phyloP scores from a whole-genome alignment of 768 basidiomycete species.

The Rhodotorula toruloides region DNA sequence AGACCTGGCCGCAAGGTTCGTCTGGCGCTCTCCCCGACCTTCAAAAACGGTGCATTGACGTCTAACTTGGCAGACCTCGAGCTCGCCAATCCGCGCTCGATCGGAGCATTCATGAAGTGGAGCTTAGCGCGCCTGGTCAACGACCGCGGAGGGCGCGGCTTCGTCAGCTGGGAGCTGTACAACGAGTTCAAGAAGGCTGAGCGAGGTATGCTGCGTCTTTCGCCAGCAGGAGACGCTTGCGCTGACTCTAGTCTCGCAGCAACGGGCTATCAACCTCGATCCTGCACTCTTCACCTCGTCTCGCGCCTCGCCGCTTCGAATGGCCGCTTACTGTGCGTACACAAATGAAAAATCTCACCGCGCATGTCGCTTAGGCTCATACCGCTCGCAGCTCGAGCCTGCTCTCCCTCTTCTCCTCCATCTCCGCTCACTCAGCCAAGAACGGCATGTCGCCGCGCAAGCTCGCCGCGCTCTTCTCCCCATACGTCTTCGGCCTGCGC shows the following conservation, averaged over 20 bases:
- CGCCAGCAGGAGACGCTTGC: not conserved
- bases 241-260: constrained; percentile 48
- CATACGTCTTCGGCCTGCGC: constrained; percentile 64
- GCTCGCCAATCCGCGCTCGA: constrained; percentile 78
- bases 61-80: constrained; percentile 55
- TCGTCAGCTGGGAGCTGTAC: constrained; percentile 81
- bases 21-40: constrained; percentile 49
- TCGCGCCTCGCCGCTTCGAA: constrained; percentile 50
- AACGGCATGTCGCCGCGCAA: constrained; percentile 89
- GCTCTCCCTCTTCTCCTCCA: constrained; percentile 71
- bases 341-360: too few relatives aligned
- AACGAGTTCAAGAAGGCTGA: constrained; percentile 74
- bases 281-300: constrained; percentile 65
- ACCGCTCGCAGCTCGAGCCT: constrained; percentile 51
- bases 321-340: constrained; percentile 54
- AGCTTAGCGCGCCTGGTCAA: constrained; percentile 69
- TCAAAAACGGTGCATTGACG: constrained; percentile 32
- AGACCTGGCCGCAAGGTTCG: constrained; percentile 34
- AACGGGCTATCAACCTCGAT: constrained; percentile 62
- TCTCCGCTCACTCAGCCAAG: constrained; percentile 73
- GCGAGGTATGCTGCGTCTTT: constrained; percentile 54
- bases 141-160: constrained; percentile 57
- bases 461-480: constrained; percentile 70
- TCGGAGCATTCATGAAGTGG: constrained; percentile 91
- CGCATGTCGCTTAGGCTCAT: too few relatives aligned